Percentiles rank a stretch among this genome's conserved stretches.
These are phyloP conservation scores for Sarocladium brachiariae DNA, from an alignment of 2,329 filamentous ascomycete species.

Conservation along the genomic window DNA sequence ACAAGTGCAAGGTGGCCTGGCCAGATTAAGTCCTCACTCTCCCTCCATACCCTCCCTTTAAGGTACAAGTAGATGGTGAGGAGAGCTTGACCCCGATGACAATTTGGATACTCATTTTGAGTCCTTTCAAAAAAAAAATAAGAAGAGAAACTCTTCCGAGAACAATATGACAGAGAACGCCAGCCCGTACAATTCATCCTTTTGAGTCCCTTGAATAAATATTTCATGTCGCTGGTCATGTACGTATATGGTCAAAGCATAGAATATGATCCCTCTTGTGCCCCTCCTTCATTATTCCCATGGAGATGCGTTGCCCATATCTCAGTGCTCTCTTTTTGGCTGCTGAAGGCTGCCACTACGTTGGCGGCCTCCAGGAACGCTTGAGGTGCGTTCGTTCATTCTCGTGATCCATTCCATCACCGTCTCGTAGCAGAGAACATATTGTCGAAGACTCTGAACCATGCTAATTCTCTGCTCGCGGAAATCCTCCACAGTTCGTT, in stretches of 20 bases:
- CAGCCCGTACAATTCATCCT: not conserved
- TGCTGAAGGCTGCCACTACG: constrained; percentile 26
- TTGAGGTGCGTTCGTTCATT: constrained; percentile 28
- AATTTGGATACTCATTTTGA: not conserved
- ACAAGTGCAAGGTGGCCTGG: too few relatives aligned
- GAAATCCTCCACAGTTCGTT: constrained; percentile 86
- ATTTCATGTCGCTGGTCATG: not conserved
- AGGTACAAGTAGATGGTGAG: too few relatives aligned
- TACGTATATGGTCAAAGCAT: not conserved
- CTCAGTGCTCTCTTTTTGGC: not conserved
- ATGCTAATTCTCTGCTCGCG: constrained; percentile 83
- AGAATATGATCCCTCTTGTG: too few relatives aligned
- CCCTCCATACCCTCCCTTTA: too few relatives aligned
- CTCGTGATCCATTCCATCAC: constrained; percentile 76
- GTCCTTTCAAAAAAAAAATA: too few relatives aligned
- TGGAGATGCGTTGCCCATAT: too few relatives aligned
- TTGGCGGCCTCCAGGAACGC: constrained; percentile 15
- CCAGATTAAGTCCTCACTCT: too few relatives aligned
- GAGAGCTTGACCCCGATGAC: not conserved
- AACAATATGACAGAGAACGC: too few relatives aligned
- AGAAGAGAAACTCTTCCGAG: not conserved
- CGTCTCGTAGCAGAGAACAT: constrained; percentile 93
- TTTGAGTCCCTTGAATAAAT: not conserved
- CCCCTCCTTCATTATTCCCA: too few relatives aligned
- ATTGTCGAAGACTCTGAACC: constrained; percentile 92